Conservation (phyloP, 129 eudicot species). For the Silybum marianum region DNA sequence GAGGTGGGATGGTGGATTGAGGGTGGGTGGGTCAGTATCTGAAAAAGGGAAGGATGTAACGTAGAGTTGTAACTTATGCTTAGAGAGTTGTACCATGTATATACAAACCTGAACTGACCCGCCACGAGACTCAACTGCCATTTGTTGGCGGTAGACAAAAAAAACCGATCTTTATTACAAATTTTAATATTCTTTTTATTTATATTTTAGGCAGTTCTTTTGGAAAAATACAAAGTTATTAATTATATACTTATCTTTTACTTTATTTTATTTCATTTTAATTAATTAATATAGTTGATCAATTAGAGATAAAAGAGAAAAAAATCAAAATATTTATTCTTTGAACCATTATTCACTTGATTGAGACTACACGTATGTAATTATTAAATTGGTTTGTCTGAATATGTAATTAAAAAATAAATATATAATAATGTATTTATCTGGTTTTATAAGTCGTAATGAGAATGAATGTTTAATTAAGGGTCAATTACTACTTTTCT, state of each 20-base stretch:
- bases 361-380: background rate
- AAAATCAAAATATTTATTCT: no score
- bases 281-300: no score
- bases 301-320: no score
- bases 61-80: constrained; percentile 22
- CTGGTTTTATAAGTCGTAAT: background rate
- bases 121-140: constrained; percentile 60
- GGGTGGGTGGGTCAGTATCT: constrained; percentile 27
- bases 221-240: no score
- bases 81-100: constrained; percentile 41
- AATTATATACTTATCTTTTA: background rate
- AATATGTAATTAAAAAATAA: no score
- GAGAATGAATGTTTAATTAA: background rate
- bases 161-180: constrained; percentile 10
- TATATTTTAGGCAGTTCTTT: background rate
- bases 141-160: constrained; percentile 44
- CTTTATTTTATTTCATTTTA: no score
- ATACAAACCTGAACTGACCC: constrained; percentile 32
- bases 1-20: constrained; percentile 12
- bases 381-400: background rate
- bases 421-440: no score
- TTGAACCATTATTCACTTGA: no score
- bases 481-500: background rate
- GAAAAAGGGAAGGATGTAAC: constrained; percentile 22
- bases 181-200: background rate